phyloP scores from a whole-genome alignment of 1,284 basidiomycete genomes.

The Cryptococcus depauperatus region DNA sequence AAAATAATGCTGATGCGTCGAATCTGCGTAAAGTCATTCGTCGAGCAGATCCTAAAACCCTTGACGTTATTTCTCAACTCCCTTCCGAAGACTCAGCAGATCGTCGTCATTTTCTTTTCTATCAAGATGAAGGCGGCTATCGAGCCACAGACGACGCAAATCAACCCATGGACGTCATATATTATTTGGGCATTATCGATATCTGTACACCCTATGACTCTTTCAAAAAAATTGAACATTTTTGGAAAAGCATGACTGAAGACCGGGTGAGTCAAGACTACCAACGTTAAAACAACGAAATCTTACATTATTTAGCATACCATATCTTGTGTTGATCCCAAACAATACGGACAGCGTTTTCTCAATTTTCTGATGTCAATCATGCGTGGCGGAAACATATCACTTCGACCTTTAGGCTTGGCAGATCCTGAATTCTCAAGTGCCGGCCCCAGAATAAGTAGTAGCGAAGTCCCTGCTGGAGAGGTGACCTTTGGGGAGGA shows the following conservation, averaged over 20 bases:
- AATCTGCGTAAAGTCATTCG: constrained; percentile 80
- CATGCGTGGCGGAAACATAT: constrained; percentile 65
- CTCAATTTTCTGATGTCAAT: constrained; percentile 76
- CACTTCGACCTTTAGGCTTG: constrained; percentile 32
- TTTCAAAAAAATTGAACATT: constrained; percentile 75
- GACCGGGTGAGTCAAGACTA: constrained; percentile 71
- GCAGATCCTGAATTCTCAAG: constrained; percentile 5
- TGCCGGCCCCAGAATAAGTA: constrained; percentile 8
- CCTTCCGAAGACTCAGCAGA: constrained; percentile 61
- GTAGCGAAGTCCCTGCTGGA: background rate
- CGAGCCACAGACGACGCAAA: constrained; percentile 82
- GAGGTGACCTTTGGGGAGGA: background rate
- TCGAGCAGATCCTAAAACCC: constrained; percentile 67
- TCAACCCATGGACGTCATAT: constrained; percentile 65
- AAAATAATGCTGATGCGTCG: constrained; percentile 61
- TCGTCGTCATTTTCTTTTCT: constrained; percentile 80
- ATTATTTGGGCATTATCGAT: constrained; percentile 92
- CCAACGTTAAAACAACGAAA: too few species aligned
- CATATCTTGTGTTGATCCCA: constrained; percentile 81
- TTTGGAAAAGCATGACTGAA: constrained; percentile 83
- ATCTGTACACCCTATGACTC: constrained; percentile 81
- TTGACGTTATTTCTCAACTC: constrained; percentile 58
- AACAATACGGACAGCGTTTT: constrained; percentile 78
- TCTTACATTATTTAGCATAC: constrained; percentile 71
- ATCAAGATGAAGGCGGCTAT: constrained; percentile 92